A percentile compares a stretch with the other conserved stretches of the same genome.
phyloP scores from a whole-genome alignment of 352 stramenopile genomes.

The Aphanomyces invadans region DNA sequence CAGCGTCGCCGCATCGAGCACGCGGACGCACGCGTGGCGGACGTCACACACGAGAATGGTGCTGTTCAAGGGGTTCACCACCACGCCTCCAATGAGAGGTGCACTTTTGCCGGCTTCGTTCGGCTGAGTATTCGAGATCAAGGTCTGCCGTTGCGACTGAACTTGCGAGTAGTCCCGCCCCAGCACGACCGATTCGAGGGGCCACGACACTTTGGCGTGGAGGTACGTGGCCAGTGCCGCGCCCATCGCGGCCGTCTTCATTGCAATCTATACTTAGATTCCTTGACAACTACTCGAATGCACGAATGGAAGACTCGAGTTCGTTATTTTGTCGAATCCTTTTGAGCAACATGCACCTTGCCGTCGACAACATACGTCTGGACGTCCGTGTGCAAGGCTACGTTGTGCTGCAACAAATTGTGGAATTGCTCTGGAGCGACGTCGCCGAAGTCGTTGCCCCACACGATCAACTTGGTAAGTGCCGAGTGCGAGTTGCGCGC shows the following conservation, averaged over 20 bases:
- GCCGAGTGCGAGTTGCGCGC: constrained; percentile 26
- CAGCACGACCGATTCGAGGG: constrained; percentile 11
- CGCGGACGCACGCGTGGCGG: constrained; percentile 32
- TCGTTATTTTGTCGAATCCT: not conserved
- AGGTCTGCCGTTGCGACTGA: not conserved
- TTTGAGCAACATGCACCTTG: constrained; percentile 44
- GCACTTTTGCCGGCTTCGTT: not conserved
- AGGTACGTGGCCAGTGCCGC: not conserved
- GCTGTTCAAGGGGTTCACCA: constrained; percentile 46
- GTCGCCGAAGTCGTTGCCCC: constrained; percentile 59
- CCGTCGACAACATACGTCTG: constrained; percentile 30
- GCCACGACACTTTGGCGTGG: not conserved
- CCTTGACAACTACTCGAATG: not conserved
- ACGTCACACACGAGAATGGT: constrained; percentile 44
- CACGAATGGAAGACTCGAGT: not conserved
- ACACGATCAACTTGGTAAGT: constrained; percentile 46
- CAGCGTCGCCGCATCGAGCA: constrained; percentile 29
- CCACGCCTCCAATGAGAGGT: constrained; percentile 19
- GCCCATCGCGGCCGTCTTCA: not conserved
- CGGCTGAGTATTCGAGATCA: not conserved
- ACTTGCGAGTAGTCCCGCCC: constrained; percentile 15
- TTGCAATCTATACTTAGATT: not conserved
- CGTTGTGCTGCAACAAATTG: not conserved
- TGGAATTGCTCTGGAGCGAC: constrained; percentile 32
- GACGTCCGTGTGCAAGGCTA: constrained; percentile 58